Conservation (phyloP, 2,329 filamentous ascomycete genomes). For the Penicillium corylophilum region DNA sequence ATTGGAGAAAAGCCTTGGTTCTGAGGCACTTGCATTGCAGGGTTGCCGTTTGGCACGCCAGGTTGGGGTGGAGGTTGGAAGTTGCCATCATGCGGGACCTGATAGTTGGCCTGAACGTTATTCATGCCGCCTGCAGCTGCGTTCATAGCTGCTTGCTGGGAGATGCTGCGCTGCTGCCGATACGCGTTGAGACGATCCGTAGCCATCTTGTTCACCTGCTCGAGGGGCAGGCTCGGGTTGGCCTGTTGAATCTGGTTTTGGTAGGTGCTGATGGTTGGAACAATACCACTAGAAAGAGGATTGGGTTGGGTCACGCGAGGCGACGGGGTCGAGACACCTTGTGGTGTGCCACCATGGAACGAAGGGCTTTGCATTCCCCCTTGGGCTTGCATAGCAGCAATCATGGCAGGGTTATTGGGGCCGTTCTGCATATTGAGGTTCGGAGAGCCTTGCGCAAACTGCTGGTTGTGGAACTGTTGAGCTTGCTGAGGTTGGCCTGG, state of each 20-base stretch:
- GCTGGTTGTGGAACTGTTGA: slow-evolving; percentile 41
- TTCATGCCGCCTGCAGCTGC: slow-evolving; percentile 50
- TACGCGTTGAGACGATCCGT: slow-evolving; percentile 51
- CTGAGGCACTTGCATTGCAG: slow-evolving; percentile 47
- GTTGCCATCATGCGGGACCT: slow-evolving; percentile 40
- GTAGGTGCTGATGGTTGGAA: slow-evolving; percentile 56
- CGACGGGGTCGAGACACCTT: slow-evolving; percentile 46
- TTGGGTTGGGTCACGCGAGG: slow-evolving; percentile 51
- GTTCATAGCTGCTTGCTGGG: slow-evolving; percentile 52
- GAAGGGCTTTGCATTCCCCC: slow-evolving; percentile 47
- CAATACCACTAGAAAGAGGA: slow-evolving; percentile 53
- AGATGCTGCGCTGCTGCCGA: slow-evolving; percentile 49
- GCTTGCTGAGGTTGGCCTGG: slow-evolving; percentile 34
- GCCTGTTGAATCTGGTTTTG: slow-evolving; percentile 52
- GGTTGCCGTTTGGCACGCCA: slow-evolving; percentile 33
- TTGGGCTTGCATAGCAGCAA: slow-evolving; percentile 45
- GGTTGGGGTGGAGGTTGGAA: slow-evolving; percentile 36
- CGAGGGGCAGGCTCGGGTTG: slow-evolving; percentile 53
- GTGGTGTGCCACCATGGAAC: slow-evolving; percentile 38
- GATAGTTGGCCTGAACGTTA: slow-evolving; percentile 41
- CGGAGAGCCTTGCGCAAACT: slow-evolving; percentile 46
- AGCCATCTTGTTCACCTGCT: slow-evolving; percentile 55
- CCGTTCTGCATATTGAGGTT: slow-evolving; percentile 44
- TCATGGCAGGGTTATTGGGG: slow-evolving; percentile 45
- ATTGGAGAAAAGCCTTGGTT: slow-evolving; percentile 54